Base-by-base conservation (phyloP, 768 basidiomycete genomes). In the Serendipita indica region DNA sequence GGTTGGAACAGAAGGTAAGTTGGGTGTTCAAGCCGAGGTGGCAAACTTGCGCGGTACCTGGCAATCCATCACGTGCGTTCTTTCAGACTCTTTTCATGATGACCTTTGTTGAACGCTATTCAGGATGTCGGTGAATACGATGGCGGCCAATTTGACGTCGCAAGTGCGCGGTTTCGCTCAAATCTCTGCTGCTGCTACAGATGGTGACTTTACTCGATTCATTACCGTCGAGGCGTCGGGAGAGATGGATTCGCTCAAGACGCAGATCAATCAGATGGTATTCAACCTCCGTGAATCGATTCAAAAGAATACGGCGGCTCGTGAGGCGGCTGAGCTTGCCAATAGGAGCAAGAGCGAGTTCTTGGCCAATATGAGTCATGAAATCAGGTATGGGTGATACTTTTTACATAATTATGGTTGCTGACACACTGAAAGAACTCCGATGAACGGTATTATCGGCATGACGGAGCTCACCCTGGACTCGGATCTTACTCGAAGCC, bases 391-490 rank as follows among this genome's bases (percentile, higher is more conserved):
- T 12, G 82, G 75, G 14, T n/a, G 61, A 14, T 45, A 33, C 57
- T 25, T 30, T 39, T 39, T 30, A 2, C 18, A 20, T 41, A 27
- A 58, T 43, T 33, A 3, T 61, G 59, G 49, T 60, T 65, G 60
- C 57, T 57, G 41, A 28, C 35, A 54, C 58, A 3, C 25, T 30
- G 46, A n/a, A 67, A 91, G 94, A 69, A 98, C 96, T 22, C 96
- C 96, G 0, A 99, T 98, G 94, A 99, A 98, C 68, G 94, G 96
- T 67, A 99, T 99, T 70, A 98, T 99, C 64, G 94, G 94, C n/a
- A 92, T 99, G 92, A 99, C 94, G 25, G 92, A 94, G 70, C 73
- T 99, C 60, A 97, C 96, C 7, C 81, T 99, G 20, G 96, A 99
- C 67, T 91, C 87, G 41, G 96, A 99, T 68, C 72, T 99, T 64